Conservation (phyloP, 179 eudicot genomes). For the Dionaea muscipula region DNA sequence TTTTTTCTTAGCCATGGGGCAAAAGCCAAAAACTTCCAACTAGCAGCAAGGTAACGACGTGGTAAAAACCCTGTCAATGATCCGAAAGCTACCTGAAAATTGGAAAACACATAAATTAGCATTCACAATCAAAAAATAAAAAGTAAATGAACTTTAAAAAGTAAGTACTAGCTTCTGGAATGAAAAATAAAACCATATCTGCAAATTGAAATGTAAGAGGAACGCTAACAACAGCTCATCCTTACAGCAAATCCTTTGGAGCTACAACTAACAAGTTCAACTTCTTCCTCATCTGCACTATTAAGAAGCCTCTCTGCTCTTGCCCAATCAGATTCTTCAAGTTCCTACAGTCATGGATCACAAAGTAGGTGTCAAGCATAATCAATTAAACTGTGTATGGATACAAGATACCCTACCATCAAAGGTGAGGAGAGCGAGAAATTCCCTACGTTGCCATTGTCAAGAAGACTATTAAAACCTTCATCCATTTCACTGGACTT, state of each 20-base stretch:
- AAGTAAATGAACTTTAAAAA: too few species aligned
- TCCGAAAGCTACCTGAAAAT: conserved; percentile 81
- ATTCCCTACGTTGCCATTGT: conserved; percentile 29
- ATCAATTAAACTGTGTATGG: not conserved
- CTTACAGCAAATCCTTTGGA: conserved; percentile 81
- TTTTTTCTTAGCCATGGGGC: conserved; percentile 85
- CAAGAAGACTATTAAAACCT: conserved; percentile 18
- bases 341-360: conserved; percentile 29
- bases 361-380: conserved; percentile 11
- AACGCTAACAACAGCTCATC: conserved; percentile 4
- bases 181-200: not conserved
- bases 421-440: conserved; percentile 27
- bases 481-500: conserved; percentile 18
- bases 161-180: not conserved
- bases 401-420: conserved; percentile 27
- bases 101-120: too few species aligned
- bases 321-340: conserved; percentile 66
- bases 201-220: conserved; percentile 5
- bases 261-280: conserved; percentile 70
- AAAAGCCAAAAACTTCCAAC: conserved; percentile 82
- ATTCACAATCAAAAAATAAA: too few species aligned
- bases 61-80: conserved; percentile 88
- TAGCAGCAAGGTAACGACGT: conserved; percentile 68
- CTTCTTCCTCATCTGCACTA: conserved; percentile 54
- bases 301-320: conserved; percentile 45